Base-by-base conservation (phyloP, 768 basidiomycete genomes). In the Lactifluus subvellereus region DNA sequence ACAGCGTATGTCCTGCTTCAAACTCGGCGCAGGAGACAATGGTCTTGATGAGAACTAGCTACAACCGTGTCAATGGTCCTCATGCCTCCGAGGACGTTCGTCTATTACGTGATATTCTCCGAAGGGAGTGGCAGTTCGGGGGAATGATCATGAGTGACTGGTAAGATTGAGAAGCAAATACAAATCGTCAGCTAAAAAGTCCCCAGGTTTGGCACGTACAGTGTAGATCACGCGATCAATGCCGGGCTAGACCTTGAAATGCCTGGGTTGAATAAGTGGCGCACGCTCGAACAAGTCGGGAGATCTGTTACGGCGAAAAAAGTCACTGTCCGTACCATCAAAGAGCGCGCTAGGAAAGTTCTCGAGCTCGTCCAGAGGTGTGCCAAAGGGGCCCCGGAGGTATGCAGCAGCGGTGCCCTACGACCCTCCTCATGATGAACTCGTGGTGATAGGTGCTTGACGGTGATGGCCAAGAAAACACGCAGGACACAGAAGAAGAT, bases 71-170 rank as follows among this genome's bases (percentile, higher is more conserved):
- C 48, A 91, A 92, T 65, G 91, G 91, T 3, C 80, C 76, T 0
- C 89, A 91, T 66, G 82, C 77, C 16, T 85, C 84, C 1, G 89
- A 93, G 74, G 84, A 86, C 69, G 74, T 74, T 4, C 72, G 77
- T 60, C 73, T 93, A 30, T 71, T 93, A 16, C 76, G 77, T 20
- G 79, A 86, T 18, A 60, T 60, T 33, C 59, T 60, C 50, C 42
- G 59, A 60, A 80, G 80, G 16, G 90, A 91, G 69, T 91, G 90
- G 89, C 80, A 82, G 45, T 88, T 81, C 67, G 76, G 85, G n/a
- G 86, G 59, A 45, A 87, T 84, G 75, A 77, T 88, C 61, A 91
- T 92, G 88, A 88, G 87, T 62, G 91, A 92, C 71, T 94, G 91
- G 90, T 88, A 72, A 27, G 71, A 60, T 20, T 35, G 52, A 43